A percentile compares a stretch with the other conserved stretches of the same genome.
These are phyloP conservation scores for Trichophyton benhamiae DNA, from an alignment of 2,329 filamentous ascomycete genomes.

Conservation along the genomic window DNA sequence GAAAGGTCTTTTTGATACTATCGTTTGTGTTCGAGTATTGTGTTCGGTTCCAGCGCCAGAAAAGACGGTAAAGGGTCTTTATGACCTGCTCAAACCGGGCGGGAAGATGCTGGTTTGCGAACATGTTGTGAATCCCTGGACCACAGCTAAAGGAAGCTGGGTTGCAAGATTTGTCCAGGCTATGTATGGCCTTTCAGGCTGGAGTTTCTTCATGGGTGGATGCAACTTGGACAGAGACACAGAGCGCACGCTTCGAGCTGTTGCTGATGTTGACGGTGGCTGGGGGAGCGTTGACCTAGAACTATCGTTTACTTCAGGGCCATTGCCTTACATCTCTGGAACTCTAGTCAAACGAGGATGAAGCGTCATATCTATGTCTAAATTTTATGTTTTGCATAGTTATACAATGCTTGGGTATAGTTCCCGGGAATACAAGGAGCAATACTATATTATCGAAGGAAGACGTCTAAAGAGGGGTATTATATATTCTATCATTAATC, in stretches of 20 bases:
- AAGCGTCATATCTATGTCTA: background rate
- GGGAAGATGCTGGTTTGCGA: conserved; percentile 44
- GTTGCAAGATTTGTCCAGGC: conserved; percentile 36
- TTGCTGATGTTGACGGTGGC: conserved; percentile 30
- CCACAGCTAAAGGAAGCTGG: conserved; percentile 33
- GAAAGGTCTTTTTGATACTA: conserved; percentile 40
- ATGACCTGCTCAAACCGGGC: conserved; percentile 41
- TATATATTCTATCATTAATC: background rate
- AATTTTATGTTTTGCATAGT: background rate
- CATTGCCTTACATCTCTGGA: conserved; percentile 32
- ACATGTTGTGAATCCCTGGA: conserved; percentile 44
- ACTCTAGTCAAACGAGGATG: conserved; percentile 28
- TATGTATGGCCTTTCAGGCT: conserved; percentile 36
- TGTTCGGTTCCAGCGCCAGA: conserved; percentile 42
- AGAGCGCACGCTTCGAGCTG: conserved; percentile 30
- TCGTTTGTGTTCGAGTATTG: conserved; percentile 43
- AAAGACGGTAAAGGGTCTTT: conserved; percentile 36
- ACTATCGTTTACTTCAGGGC: conserved; percentile 26
- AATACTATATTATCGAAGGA: background rate
- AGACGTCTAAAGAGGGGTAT: background rate
- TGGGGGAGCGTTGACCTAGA: conserved; percentile 42
- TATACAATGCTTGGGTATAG: background rate
- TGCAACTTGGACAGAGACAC: conserved; percentile 42
- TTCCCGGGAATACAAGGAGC: background rate
- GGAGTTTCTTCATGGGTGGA: conserved; percentile 42